These are phyloP conservation scores for Wallemia ichthyophaga DNA, from an alignment of 1,284 basidiomycete genomes.

Conservation along the genomic window DNA sequence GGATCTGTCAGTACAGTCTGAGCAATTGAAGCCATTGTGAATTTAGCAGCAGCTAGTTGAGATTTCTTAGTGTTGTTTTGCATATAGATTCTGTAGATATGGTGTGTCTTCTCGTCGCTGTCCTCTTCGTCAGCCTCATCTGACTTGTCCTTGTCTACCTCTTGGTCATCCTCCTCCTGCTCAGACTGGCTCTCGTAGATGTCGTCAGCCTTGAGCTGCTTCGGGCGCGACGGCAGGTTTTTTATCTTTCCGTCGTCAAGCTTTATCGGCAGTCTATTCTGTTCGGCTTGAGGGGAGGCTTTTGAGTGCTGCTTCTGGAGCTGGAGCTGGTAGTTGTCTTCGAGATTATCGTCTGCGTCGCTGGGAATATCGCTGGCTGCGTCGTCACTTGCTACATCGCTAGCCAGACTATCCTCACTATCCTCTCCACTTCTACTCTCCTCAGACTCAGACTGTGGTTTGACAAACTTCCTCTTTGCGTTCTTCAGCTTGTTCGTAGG, in stretches of 20 bases:
- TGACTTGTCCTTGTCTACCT: not conserved
- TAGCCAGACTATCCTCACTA: not conserved
- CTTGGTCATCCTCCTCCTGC: not conserved
- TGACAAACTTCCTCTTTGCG: not conserved
- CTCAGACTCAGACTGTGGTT: not conserved
- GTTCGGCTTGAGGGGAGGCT: not conserved
- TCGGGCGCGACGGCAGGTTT: not conserved
- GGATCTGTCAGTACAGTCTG: not conserved
- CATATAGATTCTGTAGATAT: not conserved
- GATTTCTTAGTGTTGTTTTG: not conserved
- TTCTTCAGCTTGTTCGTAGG: not conserved
- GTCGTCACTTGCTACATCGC: too few relatives aligned
- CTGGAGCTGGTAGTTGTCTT: not conserved
- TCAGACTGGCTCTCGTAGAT: not conserved
- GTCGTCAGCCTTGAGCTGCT: not conserved
- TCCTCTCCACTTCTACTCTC: not conserved
- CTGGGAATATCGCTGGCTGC: too few relatives aligned
- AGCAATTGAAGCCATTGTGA: not conserved
- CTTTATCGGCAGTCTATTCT: not conserved
- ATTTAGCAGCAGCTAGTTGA: not conserved
- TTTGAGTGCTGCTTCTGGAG: not conserved
- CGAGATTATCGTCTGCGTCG: not conserved
- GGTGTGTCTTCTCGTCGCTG: not conserved
- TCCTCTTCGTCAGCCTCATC: too few relatives aligned
- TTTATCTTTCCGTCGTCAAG: slow-evolving; percentile 1